These are phyloP conservation scores for Cercophora scortea DNA, from an alignment of 495 filamentous ascomycete species.

Conservation along the genomic window DNA sequence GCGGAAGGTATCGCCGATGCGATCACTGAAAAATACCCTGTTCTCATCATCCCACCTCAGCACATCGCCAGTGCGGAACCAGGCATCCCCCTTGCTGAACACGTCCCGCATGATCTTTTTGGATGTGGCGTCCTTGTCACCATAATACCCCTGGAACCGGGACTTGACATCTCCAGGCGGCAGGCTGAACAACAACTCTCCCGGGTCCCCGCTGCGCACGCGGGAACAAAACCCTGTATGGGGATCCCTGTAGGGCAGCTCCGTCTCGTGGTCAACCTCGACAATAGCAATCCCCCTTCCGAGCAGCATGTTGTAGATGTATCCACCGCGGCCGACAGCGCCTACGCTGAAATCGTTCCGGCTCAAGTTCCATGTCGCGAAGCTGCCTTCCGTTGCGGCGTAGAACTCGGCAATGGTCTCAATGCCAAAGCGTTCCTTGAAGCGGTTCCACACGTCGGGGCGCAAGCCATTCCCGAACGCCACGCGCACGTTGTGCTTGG, in stretches of 20 bases:
- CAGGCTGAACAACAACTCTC: slow-evolving; percentile 72
- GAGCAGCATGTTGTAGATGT: slow-evolving; percentile 48
- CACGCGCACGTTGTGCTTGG: slow-evolving; percentile 65
- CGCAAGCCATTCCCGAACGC: slow-evolving; percentile 90
- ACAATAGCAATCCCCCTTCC: slow-evolving; percentile 50
- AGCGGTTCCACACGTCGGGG: slow-evolving; percentile 83
- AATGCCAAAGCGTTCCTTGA: slow-evolving; percentile 84
- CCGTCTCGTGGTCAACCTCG: slow-evolving; percentile 63
- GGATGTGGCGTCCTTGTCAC: slow-evolving; percentile 64
- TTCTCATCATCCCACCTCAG: slow-evolving; percentile 64
- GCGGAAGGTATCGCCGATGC: slow-evolving; percentile 88
- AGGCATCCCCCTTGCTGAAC: slow-evolving; percentile 73
- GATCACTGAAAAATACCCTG: slow-evolving; percentile 77
- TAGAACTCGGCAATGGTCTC: slow-evolving; percentile 83
- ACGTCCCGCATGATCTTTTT: slow-evolving; percentile 76
- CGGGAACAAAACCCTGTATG: slow-evolving; percentile 64
- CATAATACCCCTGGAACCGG: slow-evolving; percentile 82
- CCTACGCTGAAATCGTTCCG: slow-evolving; percentile 69
- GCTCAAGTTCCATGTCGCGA: slow-evolving; percentile 66
- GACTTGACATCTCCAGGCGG: slow-evolving; percentile 54
- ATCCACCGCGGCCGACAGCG: slow-evolving; percentile 73
- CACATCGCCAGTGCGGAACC: slow-evolving; percentile 81
- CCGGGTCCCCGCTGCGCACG: slow-evolving; percentile 55
- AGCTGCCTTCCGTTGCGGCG: slow-evolving; percentile 72
- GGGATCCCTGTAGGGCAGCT: slow-evolving; percentile 62